Evolutionary conservation across 2,329 filamentous ascomycete genomes (phyloP).

Genomic region (Drechslerella dactyloides): DNA sequence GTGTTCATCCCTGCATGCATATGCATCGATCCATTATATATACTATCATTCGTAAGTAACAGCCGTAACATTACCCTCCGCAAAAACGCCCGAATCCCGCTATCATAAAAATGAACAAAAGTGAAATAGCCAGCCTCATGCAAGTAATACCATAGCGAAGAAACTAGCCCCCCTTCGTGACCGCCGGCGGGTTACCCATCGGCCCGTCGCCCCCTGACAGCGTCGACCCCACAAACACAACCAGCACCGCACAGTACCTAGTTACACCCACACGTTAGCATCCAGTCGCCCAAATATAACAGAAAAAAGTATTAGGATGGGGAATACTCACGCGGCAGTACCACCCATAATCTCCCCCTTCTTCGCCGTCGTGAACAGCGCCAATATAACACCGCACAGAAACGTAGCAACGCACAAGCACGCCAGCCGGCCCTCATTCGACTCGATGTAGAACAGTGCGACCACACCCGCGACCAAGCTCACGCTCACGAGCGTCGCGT

Average conservation of each 20-base stretch:
- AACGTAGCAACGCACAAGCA: slow-evolving; percentile 36
- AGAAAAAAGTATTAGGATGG: not conserved
- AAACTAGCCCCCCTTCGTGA: slow-evolving; percentile 5
- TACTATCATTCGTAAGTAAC: not conserved
- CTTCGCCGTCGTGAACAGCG: slow-evolving; percentile 44
- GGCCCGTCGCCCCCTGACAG: slow-evolving; percentile 13
- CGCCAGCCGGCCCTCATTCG: slow-evolving; percentile 14
- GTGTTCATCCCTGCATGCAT: too few relatives aligned
- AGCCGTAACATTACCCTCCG: not conserved
- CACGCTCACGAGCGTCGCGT: slow-evolving; percentile 26
- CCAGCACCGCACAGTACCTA: slow-evolving; percentile 48
- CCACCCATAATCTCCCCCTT: slow-evolving; percentile 49
- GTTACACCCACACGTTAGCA: not conserved
- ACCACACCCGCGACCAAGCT: slow-evolving; percentile 35
- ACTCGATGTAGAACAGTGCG: slow-evolving; percentile 23
- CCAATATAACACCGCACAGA: slow-evolving; percentile 36
- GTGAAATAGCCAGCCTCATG: not conserved
- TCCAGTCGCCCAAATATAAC: slow-evolving; percentile 1
- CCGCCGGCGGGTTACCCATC: slow-evolving; percentile 1
- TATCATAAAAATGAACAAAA: slow-evolving; percentile 1
- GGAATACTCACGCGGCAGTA: slow-evolving; percentile 39
- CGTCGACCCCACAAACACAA: slow-evolving; percentile 47
- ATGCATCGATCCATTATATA: too few relatives aligned
- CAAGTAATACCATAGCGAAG: not conserved
- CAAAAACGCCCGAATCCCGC: not conserved